phyloP scores from a whole-genome alignment of 2,329 filamentous ascomycete genomes.

The Fusarium foetens region DNA sequence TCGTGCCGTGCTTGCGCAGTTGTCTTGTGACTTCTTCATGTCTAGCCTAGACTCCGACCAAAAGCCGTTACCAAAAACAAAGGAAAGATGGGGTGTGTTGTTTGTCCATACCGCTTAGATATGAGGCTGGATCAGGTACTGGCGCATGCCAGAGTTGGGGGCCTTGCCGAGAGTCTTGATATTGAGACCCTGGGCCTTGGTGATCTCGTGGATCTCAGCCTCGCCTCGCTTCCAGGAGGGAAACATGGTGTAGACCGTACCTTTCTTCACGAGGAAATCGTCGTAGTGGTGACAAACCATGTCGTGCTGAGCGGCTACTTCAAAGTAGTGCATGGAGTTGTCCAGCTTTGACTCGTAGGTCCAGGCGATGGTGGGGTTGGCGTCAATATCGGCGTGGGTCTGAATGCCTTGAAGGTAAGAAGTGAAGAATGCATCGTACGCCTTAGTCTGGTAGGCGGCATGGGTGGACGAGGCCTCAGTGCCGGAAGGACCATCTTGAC shows the following conservation, averaged over 20 bases:
- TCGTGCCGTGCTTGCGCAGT: background rate
- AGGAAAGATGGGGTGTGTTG: background rate
- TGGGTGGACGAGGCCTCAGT: background rate
- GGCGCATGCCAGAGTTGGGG: constrained; percentile 29
- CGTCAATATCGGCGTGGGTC: constrained; percentile 9
- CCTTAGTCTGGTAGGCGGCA: constrained; percentile 21
- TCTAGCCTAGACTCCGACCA: background rate
- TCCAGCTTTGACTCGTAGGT: constrained; percentile 8
- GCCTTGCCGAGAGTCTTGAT: constrained; percentile 36
- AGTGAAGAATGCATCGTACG: constrained; percentile 27
- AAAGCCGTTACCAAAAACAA: background rate
- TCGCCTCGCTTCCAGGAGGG: constrained; percentile 39
- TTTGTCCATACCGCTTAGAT: background rate
- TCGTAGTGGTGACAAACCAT: constrained; percentile 25
- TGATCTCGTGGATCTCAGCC: constrained; percentile 14
- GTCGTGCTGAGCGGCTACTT: constrained; percentile 13
- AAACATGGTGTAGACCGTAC: constrained; percentile 31
- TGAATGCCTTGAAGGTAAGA: constrained; percentile 18
- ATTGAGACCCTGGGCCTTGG: constrained; percentile 13
- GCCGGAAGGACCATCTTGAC: constrained; percentile 27
- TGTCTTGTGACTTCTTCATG: background rate
- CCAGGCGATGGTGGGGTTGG: constrained; percentile 7
- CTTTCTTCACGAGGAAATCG: background rate
- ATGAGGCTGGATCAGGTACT: constrained; percentile 23
- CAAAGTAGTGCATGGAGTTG: constrained; percentile 32